A percentile compares a stretch with the other conserved stretches of the same genome.
Conservation (phyloP, 352 stramenopile species). For the Phytophthora chlamydospora region DNA sequence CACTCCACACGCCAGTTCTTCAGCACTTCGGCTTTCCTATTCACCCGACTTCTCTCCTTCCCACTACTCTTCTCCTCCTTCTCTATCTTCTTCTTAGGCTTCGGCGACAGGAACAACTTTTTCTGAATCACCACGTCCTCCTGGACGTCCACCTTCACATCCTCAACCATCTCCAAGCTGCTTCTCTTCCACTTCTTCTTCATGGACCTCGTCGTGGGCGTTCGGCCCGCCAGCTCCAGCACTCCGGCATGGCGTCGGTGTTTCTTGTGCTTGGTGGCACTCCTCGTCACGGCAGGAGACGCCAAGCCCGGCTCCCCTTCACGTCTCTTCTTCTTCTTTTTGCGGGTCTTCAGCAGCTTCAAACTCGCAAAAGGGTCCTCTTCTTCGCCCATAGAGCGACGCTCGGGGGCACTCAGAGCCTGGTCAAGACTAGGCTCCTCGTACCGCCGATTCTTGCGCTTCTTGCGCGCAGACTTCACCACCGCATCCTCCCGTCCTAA, state of each 20-base stretch:
- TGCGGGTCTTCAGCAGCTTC: slow-evolving; percentile 18
- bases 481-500: slow-evolving; percentile 36
- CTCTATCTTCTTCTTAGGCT: slow-evolving; percentile 11
- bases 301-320: background rate
- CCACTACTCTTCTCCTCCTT: background rate
- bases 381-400: slow-evolving; percentile 12
- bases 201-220: slow-evolving; percentile 33
- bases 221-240: slow-evolving; percentile 21
- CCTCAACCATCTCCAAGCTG: slow-evolving; percentile 29
- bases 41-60: background rate
- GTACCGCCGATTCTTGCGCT: slow-evolving; percentile 21
- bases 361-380: slow-evolving; percentile 33
- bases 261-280: slow-evolving; percentile 16
- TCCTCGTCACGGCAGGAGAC: slow-evolving; percentile 22
- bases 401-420: slow-evolving; percentile 9
- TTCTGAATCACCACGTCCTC: slow-evolving; percentile 49
- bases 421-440: slow-evolving; percentile 6
- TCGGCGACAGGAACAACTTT: slow-evolving; percentile 31
- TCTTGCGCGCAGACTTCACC: slow-evolving; percentile 35
- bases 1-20: slow-evolving; percentile 40
- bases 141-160: slow-evolving; percentile 18
- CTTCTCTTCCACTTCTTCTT: slow-evolving; percentile 35
- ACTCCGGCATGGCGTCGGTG: slow-evolving; percentile 15
- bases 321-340: slow-evolving; percentile 22
- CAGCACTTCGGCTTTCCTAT: slow-evolving; percentile 26